Base-by-base conservation (phyloP, 108 stramenopile species). In the Fragilariopsis cylindrus region DNA sequence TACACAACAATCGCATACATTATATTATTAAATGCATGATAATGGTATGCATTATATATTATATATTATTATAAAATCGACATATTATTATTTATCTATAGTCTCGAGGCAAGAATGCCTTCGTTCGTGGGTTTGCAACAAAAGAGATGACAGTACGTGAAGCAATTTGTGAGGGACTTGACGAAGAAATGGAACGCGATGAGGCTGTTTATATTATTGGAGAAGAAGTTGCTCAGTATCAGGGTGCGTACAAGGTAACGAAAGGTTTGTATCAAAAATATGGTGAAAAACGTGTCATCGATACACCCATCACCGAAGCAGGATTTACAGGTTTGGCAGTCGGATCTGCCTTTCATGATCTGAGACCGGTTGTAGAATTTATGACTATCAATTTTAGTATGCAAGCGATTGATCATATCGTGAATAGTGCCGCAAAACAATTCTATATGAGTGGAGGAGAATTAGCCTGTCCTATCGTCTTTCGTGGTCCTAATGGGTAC, bases 331-430 rank as follows among this genome's bases (percentile, higher is more conserved):
- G 99, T 49, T 86, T 99, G 66, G 98, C 96, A 58, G 84, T 95
- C 8, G 99, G 99, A 11, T 89, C 98, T 16, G 92, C 98, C 62
- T 96, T 95, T 84, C 90, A 97, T 71, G 95, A 98, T 78, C 76
- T 98, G 4, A 77, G 85, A 65, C 99, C 99, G 43, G 87, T 99
- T 65, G 91, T 99, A 40, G 99, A 99, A 87, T 99, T 99, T 87
- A 99, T 99, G 99, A 99, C 99, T 19, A 97, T 95, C 83, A 99
- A 99, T 83, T 99, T 99, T 79, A 91, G 96, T 60, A 96, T 99
- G 95, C 99, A 99, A 77, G 99, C 99, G 43, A 98, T 99, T 75
- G 99, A 99, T 88, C 98, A 99, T 75, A 86, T 99, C 72, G 79
- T 99, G 47, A 99, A 98, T 74, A 88, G 89, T 43, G 98, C 98